Conservation (phyloP, 139 green algal species). For the Nannochloris sp. region DNA sequence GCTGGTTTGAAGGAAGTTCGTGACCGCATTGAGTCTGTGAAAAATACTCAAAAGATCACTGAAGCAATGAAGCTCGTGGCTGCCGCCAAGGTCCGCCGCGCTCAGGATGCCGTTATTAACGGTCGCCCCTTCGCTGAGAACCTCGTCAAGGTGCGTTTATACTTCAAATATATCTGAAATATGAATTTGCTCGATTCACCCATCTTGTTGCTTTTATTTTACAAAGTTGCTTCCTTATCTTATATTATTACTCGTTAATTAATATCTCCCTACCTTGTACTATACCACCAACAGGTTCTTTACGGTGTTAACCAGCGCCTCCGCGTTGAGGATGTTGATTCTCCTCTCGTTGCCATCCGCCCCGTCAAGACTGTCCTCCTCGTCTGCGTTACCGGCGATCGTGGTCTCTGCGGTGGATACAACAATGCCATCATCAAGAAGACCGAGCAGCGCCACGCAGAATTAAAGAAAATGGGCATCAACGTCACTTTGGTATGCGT, state of each 20-base stretch:
- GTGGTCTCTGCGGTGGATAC: slow-evolving; percentile 98
- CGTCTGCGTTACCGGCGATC: slow-evolving; percentile 88
- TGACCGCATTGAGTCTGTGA: slow-evolving; percentile 92
- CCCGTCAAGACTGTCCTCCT: slow-evolving; percentile 93
- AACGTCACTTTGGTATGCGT: slow-evolving; percentile 76
- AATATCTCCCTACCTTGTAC: too few relatives aligned
- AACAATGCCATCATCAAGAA: slow-evolving; percentile 92
- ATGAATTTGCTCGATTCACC: too few relatives aligned
- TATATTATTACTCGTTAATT: too few relatives aligned
- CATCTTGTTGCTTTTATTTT: too few relatives aligned
- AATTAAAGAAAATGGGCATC: slow-evolving; percentile 82
- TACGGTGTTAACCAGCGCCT: slow-evolving; percentile 97
- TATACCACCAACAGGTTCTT: slow-evolving; percentile 82
- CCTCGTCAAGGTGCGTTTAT: slow-evolving; percentile 88
- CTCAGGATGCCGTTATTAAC: slow-evolving; percentile 95
- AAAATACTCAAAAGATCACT: slow-evolving; percentile 99
- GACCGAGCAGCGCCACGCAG: slow-evolving; percentile 71
- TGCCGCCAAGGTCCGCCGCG: slow-evolving; percentile 88
- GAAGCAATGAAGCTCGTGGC: slow-evolving; percentile 94
- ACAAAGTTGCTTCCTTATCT: too few relatives aligned
- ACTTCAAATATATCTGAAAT: too few relatives aligned
- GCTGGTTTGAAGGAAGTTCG: slow-evolving; percentile 82
- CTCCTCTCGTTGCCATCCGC: slow-evolving; percentile 80
- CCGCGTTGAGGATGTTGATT: slow-evolving; percentile 94
- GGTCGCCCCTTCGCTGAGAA: slow-evolving; percentile 97